phyloP scores from a whole-genome alignment of 257 asterid species.

The Cynanchum wilfordii region DNA sequence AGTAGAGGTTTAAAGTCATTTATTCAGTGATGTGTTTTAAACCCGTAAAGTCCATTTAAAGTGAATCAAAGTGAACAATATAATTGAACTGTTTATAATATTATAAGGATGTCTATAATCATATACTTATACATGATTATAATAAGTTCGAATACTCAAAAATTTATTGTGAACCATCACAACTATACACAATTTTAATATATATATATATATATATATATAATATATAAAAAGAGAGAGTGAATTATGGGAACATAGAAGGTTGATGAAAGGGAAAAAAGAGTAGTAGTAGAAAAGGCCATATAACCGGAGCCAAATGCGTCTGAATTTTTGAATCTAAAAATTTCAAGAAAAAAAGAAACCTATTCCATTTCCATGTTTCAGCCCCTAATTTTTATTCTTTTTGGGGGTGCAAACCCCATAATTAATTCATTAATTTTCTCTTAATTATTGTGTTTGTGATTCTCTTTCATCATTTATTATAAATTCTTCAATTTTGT shows the following conservation, averaged over 20 bases:
- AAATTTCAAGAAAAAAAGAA: not conserved
- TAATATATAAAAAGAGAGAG: not conserved
- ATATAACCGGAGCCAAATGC: not conserved
- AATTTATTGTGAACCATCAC: too few species aligned
- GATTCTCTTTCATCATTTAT: slow-evolving; percentile 7
- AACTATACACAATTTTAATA: too few species aligned
- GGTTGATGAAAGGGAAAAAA: not conserved
- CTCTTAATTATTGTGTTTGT: not conserved
- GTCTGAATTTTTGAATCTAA: not conserved
- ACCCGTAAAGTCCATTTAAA: too few species aligned
- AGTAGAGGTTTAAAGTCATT: too few species aligned
- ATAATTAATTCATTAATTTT: not conserved
- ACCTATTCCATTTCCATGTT: not conserved
- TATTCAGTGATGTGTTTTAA: too few species aligned
- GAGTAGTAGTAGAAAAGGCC: not conserved
- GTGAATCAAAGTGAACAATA: too few species aligned
- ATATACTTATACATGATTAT: too few species aligned
- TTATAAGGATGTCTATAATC: too few species aligned
- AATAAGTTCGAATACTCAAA: too few species aligned
- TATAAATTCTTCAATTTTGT: slow-evolving; percentile 3
- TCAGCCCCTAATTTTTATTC: not conserved
- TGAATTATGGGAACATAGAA: not conserved
- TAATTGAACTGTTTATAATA: too few species aligned
- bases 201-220: not conserved
- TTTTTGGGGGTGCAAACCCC: not conserved